Evolutionary conservation across 2,329 filamentous ascomycete species (phyloP), one percentile per base, ranked within the genome.

Genomic region (Fonsecaea multimorphosa): DNA sequence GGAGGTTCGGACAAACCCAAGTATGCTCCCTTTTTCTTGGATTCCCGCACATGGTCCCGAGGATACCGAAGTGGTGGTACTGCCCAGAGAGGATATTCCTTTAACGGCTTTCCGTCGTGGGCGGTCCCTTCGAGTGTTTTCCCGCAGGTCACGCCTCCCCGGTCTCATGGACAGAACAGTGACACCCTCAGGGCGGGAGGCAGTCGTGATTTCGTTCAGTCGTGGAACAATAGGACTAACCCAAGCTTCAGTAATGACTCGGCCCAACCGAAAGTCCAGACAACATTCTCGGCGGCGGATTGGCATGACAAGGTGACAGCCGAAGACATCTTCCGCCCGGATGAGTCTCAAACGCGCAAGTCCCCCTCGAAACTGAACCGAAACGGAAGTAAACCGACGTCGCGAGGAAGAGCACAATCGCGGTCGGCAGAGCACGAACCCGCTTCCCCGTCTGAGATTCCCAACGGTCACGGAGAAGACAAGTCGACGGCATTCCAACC

Each of bases 241-340:
- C 34, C 34, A 32, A 49, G 22, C 61, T 44, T 29, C 51, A 69
- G 65, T 64, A 52, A 53, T 63, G 65, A 66, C 12, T 31, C 72
- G 46, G 77, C 74, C 61, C 73, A 78, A 60, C 75, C 75, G 32
- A 72, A 72, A 52, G 77, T 77, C 34, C 69, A 69, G 38, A 63
- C 68, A 9, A 76, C 76, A 53, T 82, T 82, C 56, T 79, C 78
- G 4, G 77, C 78, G 0, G 74, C 75, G 12, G 78, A 78, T 22
- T 81, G 79, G 79, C 73, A 76, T 55, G 74, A 74, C 55, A 76
- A 75, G 52, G 73, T 80, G 58, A 72, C 72, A n/a, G 68, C 70
- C 2, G 74, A 77, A 31, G 75, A 78, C 19, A 77, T 78, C 62
- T 77, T 81, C 44, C 73, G 73, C 3, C 74, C 77, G 40, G 72